Evolutionary conservation across 1,284 basidiomycete species (phyloP).

Genomic region (Irpex sp.): DNA sequence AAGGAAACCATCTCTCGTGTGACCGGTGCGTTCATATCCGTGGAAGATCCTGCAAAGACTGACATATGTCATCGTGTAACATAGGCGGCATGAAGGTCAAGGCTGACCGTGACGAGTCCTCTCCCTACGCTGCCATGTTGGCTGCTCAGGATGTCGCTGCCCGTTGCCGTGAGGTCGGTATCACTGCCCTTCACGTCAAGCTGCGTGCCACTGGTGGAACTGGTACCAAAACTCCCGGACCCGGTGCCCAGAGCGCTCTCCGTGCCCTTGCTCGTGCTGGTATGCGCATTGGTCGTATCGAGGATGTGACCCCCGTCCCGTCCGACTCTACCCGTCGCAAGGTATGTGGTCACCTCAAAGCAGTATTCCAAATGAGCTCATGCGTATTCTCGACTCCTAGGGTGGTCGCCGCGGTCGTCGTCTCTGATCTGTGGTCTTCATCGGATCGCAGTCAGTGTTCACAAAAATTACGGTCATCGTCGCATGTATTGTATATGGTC

Average conservation of each 20-base stretch:
- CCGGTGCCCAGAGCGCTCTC: conserved; percentile 97
- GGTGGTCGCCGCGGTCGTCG: conserved; percentile 99
- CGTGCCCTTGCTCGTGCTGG: conserved; percentile 98
- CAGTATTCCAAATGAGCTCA: too few species aligned
- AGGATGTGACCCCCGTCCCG: conserved; percentile 95
- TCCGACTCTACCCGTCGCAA: conserved; percentile 98
- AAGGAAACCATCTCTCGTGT: conserved; percentile 99
- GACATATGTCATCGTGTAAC: not conserved
- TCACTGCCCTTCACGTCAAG: conserved; percentile 97
- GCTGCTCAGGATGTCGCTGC: conserved; percentile 96
- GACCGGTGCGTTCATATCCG: conserved; percentile 64
- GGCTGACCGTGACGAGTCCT: conserved; percentile 99
- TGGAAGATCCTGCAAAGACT: not conserved
- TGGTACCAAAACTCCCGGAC: conserved; percentile 98
- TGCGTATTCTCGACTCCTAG: conserved; percentile 36
- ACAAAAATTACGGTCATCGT: conserved; percentile 25
- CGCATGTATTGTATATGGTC: conserved; percentile 35
- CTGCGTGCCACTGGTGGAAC: conserved; percentile 98
- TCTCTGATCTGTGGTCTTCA: conserved; percentile 53
- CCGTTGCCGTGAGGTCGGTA: conserved; percentile 98
- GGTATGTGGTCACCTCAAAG: conserved; percentile 39
- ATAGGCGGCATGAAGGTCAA: conserved; percentile 99
- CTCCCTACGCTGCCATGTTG: conserved; percentile 99
- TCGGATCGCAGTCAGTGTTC: conserved; percentile 10
- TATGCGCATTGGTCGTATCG: conserved; percentile 98